Evolutionary conservation across 331 rosid species (phyloP), one percentile per base, ranked within the genome.

Genomic region (Prunus yedoensis): DNA sequence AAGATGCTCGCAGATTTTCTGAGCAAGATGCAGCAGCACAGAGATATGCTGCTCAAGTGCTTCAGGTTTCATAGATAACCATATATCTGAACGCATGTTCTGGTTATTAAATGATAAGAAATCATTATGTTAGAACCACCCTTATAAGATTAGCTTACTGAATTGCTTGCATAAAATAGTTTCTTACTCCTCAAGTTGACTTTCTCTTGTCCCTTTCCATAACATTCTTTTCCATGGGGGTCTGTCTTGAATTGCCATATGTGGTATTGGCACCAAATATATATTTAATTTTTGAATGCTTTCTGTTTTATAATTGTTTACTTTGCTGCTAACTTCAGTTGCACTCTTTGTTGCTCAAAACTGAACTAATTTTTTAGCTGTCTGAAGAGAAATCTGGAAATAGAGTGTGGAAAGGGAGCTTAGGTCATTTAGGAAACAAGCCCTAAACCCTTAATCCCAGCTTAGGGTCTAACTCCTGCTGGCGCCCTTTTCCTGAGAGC

Each of bases 11-110:
- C 52, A 83, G 91, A 61, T 95, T 95, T 83, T 92, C 99, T 16
- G 98, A 95, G 94, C 97, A 95, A 88, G 99, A 95, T 81, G 97
- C 99, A 32, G 90, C 77, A 43, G 99, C 99, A 58, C 99, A 95
- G 77, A 89, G 98, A 92, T 90, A 85, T 77, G 98, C 99, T 56
- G 89, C 96, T 77, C 96, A 91, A 85, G 91, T 95, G 72, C 94
- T 95, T 81, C 98, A 95, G 99, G 99, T 95, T 86, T 18, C 70
- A 49, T 61, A 1, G 57, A 27, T n/a, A 60, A 60, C 20, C 16
- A 0, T 46, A 47, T 20, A 25, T 46, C 68, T 7, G 57, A 73
- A 30, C 11, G 0, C 41, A 18, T 52, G 60, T 27, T 74, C 17
- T 11, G 18, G 32, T 16, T 17, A 2, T 13, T 38, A 25, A 43